Conservation (phyloP, 108 stramenopile genomes). For the Pseudonitzschia multistriata region DNA sequence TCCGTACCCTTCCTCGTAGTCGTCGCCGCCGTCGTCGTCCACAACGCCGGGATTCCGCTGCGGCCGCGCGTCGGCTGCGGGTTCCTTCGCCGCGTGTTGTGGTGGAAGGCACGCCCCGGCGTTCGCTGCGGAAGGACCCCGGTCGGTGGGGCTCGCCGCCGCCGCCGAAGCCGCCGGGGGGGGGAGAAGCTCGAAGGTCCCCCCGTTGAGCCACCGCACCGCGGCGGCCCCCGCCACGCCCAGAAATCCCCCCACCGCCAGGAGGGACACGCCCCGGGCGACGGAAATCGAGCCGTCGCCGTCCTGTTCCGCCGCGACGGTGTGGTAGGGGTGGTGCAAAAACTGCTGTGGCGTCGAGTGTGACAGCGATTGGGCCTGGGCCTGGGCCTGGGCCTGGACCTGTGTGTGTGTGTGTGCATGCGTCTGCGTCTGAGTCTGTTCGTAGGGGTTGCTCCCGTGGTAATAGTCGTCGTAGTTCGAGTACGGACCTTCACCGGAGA, state of each 20-base stretch:
- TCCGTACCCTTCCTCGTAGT: no score
- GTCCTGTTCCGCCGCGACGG: not conserved
- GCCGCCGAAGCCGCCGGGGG: constrained; percentile 31
- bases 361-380: not conserved
- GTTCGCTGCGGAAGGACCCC: not conserved
- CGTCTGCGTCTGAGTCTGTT: not conserved
- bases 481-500: not conserved
- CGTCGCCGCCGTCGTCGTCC: no score
- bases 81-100: not conserved
- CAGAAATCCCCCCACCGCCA: constrained; percentile 42
- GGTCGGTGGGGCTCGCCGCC: not conserved
- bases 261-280: constrained; percentile 25
- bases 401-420: no score
- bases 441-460: not conserved
- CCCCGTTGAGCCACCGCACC: constrained; percentile 84
- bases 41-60: no score
- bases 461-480: not conserved
- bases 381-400: not conserved
- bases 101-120: no score
- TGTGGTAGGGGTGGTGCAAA: not conserved
- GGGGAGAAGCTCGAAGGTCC: constrained; percentile 76
- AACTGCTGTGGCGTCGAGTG: not conserved
- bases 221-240: constrained; percentile 65
- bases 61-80: no score
- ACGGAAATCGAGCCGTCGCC: constrained; percentile 17